phyloP scores from a whole-genome alignment of 192 early-diverging fungal species.

The Coemansia nantahalensis region DNA sequence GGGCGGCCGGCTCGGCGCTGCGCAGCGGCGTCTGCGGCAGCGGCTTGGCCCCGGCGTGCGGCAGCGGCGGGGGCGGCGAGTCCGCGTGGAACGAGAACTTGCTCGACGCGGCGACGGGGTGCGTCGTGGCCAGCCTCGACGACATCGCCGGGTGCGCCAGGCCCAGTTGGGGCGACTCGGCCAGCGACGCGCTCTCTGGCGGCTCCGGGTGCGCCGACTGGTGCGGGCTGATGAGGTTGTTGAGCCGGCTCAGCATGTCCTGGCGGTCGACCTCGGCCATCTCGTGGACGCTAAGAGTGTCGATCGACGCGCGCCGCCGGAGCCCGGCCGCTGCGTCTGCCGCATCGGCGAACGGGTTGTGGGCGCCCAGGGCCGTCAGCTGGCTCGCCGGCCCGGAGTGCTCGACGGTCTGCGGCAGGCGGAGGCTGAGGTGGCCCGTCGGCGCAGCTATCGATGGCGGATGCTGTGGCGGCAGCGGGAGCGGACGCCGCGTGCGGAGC shows the following conservation, averaged over 20 bases:
- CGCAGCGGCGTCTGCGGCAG: constrained; percentile 28
- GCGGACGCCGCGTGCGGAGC: constrained; percentile 13
- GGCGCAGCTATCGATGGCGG: background rate
- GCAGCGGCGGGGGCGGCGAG: background rate
- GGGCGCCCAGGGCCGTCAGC: background rate
- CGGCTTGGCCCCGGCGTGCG: constrained; percentile 20
- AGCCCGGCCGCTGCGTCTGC: background rate
- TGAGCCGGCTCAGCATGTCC: constrained; percentile 36
- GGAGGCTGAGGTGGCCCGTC: background rate
- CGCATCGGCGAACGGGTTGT: constrained; percentile 12
- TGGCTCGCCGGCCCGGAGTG: background rate
- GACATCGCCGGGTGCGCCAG: constrained; percentile 4
- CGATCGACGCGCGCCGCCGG: constrained; percentile 42
- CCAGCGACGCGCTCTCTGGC: background rate
- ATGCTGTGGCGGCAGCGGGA: constrained; percentile 2
- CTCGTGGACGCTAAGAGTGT: constrained; percentile 45
- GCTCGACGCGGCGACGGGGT: constrained; percentile 11
- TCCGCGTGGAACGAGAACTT: constrained; percentile 29
- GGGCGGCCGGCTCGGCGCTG: constrained; percentile 3
- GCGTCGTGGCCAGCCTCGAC: background rate
- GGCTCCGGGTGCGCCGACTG: background rate
- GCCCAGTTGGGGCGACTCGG: background rate
- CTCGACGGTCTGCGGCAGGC: constrained; percentile 2
- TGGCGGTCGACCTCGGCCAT: constrained; percentile 42
- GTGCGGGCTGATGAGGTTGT: constrained; percentile 35